Conservation (phyloP, 192 early-diverging fungal genomes). For the Coemansia sp. region DNA sequence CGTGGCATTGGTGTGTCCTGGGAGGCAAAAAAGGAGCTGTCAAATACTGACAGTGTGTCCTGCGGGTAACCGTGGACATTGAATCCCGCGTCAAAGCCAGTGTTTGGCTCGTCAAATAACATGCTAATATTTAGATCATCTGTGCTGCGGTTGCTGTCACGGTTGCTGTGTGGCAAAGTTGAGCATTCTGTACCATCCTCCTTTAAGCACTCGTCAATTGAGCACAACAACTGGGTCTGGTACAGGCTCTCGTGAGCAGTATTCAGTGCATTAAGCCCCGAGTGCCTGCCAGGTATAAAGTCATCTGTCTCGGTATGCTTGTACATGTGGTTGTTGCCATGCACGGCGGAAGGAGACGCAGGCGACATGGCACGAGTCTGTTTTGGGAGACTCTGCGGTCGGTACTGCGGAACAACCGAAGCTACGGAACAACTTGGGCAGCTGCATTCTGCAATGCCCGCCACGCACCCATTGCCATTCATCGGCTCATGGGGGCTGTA, state of each 20-base stretch:
- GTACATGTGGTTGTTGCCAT: neutral
- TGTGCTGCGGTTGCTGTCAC: constrained; percentile 2
- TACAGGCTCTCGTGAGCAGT: neutral
- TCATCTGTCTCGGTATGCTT: neutral
- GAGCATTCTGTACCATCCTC: constrained; percentile 4
- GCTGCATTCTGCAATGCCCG: constrained; percentile 9
- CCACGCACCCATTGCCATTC: neutral
- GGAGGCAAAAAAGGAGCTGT: constrained; percentile 46
- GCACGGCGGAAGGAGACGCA: neutral
- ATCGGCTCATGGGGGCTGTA: constrained; percentile 8
- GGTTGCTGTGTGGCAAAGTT: neutral
- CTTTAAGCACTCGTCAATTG: constrained; percentile 28
- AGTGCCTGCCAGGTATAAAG: constrained; percentile 1
- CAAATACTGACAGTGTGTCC: constrained; percentile 28
- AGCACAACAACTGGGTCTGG: constrained; percentile 8
- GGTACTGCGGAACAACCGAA: constrained; percentile 7
- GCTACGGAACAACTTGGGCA: constrained; percentile 5
- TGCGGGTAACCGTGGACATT: constrained; percentile 25
- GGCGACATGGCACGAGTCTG: constrained; percentile 1
- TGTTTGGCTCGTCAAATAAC: constrained; percentile 27
- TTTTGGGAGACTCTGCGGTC: neutral
- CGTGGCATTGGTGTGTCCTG: constrained; percentile 25
- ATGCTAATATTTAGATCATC: constrained; percentile 31
- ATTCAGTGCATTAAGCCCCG: neutral
- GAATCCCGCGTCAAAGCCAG: neutral